phyloP scores from a whole-genome alignment of 768 basidiomycete genomes.

The Leccinum obscurum region DNA sequence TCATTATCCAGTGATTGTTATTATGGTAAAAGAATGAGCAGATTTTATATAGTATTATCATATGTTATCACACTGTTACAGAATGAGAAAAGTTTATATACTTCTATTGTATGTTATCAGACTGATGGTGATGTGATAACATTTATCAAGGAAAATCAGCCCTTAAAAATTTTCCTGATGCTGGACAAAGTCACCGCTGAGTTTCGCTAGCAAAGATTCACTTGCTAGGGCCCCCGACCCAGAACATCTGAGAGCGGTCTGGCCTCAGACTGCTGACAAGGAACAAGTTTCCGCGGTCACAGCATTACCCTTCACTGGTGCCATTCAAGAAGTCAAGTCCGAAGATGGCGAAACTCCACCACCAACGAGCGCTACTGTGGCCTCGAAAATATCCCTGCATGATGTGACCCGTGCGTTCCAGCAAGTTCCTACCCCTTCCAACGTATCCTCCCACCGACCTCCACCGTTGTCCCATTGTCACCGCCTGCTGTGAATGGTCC shows the following conservation, averaged over 20 bases:
- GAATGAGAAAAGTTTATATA: too few relatives aligned
- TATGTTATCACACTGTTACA: too few relatives aligned
- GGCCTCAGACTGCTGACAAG: slow-evolving; percentile 78
- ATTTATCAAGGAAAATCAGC: too few relatives aligned
- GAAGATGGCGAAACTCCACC: slow-evolving; percentile 84
- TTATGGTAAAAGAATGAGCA: too few relatives aligned
- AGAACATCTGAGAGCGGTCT: slow-evolving; percentile 82
- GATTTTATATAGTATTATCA: too few relatives aligned
- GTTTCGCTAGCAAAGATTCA: slow-evolving; percentile 63
- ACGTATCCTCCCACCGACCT: slow-evolving; percentile 45
- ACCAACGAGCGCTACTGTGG: slow-evolving; percentile 51
- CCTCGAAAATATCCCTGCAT: slow-evolving; percentile 78
- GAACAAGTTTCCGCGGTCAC: slow-evolving; percentile 63
- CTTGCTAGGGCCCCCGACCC: slow-evolving; percentile 70
- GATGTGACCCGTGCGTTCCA: slow-evolving; percentile 89
- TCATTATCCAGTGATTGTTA: too few relatives aligned
- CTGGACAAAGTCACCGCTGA: slow-evolving; percentile 55
- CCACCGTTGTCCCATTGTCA: slow-evolving; percentile 49
- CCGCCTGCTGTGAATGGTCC: slow-evolving; percentile 43
- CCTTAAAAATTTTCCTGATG: too few relatives aligned
- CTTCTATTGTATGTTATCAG: too few relatives aligned
- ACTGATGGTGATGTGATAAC: too few relatives aligned
- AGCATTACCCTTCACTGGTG: slow-evolving; percentile 60
- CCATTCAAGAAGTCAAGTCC: slow-evolving; percentile 82
- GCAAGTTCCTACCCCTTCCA: slow-evolving; percentile 69